Conservation (phyloP, 495 filamentous ascomycete species). For the Astrothelium subdiscretum region DNA sequence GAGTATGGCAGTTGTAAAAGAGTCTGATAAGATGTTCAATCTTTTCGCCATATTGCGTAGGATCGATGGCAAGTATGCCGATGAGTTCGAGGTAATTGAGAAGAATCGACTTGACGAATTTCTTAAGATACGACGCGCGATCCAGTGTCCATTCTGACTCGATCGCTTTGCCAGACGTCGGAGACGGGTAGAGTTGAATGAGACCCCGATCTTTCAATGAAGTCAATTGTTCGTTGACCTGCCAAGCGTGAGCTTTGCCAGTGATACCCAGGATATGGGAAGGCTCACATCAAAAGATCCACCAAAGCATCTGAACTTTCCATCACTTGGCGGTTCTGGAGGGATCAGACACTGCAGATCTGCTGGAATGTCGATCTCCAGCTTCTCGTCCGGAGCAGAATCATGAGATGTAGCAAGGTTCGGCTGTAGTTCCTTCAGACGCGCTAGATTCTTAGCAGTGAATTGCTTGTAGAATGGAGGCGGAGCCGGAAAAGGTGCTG, state of each 20-base stretch:
- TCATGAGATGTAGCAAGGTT: conserved; percentile 1
- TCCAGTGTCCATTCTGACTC: conserved; percentile 39
- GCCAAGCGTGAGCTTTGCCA: conserved; percentile 12
- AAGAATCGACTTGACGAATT: conserved; percentile 67
- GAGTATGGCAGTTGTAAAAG: conserved; percentile 78
- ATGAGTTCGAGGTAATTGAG: conserved; percentile 77
- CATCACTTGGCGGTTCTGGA: conserved; percentile 50
- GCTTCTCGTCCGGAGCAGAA: conserved; percentile 15
- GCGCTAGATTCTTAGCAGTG: conserved; percentile 62
- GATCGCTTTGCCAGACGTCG: conserved; percentile 25
- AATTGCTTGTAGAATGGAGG: conserved; percentile 88
- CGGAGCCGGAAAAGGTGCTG: conserved; percentile 65
- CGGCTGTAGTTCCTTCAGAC: conserved; percentile 41
- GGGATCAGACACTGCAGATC: conserved; percentile 74
- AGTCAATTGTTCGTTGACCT: conserved; percentile 53
- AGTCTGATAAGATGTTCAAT: conserved; percentile 64
- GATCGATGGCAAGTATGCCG: conserved; percentile 53
- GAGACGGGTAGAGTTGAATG: conserved; percentile 24
- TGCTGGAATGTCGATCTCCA: conserved; percentile 39
- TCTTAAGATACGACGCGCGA: conserved; percentile 63
- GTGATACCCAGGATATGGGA: conserved; percentile 11
- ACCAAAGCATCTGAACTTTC: conserved; percentile 63
- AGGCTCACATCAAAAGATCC: conserved; percentile 48
- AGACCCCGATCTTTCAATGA: conserved; percentile 58
- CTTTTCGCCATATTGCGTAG: conserved; percentile 43